Evolutionary conservation across 2,329 filamentous ascomycete species (phyloP), one percentile per base, ranked within the genome.

Genomic region (Fusarium continuum): DNA sequence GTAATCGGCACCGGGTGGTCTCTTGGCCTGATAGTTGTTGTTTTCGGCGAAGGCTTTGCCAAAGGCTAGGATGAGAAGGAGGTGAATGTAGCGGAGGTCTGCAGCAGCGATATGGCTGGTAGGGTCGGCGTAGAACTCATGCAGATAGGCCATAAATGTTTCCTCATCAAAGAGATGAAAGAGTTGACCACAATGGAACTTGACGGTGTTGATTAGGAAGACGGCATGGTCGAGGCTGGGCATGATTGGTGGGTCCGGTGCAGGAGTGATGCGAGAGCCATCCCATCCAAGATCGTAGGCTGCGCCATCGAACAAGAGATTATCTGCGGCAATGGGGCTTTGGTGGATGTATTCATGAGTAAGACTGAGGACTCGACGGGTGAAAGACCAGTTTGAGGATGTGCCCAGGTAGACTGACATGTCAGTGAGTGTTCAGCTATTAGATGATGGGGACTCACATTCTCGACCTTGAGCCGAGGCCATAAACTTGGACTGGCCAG

Each of bases 321-420:
- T 77, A 6, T 76, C 73, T 1, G 80, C 73, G 0, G 82, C 78
- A 0, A 80, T 69, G 2, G 79, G 77, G 3, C 73, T 72, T 34
- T 78, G 75, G 43, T 79, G 76, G 17, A 83, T 72, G 47, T 79
- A 75, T 55, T 83, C 78, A 41, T 84, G 79, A 0, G 79, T 78
- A 46, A 84, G 75, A 22, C 74, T 77, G n/a, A 85, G 72, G 2
- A 84, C 77, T 16, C 80, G 77, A 8, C 82, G 75, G 22, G 78
- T 78, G 44, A 85, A 85, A 0, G 82, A 82, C 83, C 83, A 85
- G 40, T 83, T 85, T 2, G 83, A 85, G 0, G 83, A 85, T 3
- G 81, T 82, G 2, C 83, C 83, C 8, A 85, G 75, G 54, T 84
- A 85, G 50, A 77, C 82, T 84, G 17, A 0, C 4, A n/a, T 9